Conservation (phyloP, 805 yeast species). For the Starmerella davenportii region DNA sequence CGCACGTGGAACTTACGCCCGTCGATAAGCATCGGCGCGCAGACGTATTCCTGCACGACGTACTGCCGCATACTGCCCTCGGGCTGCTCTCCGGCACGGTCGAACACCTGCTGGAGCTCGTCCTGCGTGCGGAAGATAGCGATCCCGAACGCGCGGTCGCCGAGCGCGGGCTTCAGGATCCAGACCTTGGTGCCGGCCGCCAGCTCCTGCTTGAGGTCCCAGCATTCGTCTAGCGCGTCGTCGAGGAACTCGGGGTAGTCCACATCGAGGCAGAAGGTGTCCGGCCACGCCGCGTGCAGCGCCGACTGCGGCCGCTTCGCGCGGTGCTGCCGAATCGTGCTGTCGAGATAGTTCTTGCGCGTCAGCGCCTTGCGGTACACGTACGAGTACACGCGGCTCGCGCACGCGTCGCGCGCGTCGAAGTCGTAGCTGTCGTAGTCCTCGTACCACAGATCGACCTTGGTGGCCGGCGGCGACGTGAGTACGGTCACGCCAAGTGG, state of each 20-base stretch:
- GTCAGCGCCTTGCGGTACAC: conserved; percentile 80
- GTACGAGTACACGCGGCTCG: conserved; percentile 26
- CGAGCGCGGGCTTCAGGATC: conserved; percentile 93
- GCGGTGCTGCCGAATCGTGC: conserved; percentile 54
- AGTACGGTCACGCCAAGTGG: conserved; percentile 2
- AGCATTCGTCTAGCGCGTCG: conserved; percentile 81
- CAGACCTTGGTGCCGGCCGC: conserved; percentile 46
- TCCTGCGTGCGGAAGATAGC: conserved; percentile 60
- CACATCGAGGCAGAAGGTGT: conserved; percentile 60
- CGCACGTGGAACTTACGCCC: conserved; percentile 77
- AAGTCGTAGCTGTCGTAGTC: conserved; percentile 81
- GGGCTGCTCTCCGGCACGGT: conserved; percentile 32
- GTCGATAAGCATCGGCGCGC: conserved; percentile 50
- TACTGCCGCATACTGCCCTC: conserved; percentile 44
- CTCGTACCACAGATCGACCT: conserved; percentile 45
- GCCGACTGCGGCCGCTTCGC: conserved; percentile 60
- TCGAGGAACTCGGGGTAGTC: conserved; percentile 94
- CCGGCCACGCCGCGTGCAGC: conserved; percentile 47
- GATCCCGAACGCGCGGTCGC: conserved; percentile 93
- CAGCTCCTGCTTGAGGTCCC: conserved; percentile 68
- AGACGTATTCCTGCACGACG: conserved; percentile 66
- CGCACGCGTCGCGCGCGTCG: conserved; percentile 27
- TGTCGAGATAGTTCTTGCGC: conserved; percentile 75
- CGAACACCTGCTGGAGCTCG: conserved; percentile 67
- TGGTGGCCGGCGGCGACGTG: not conserved